Evolutionary conservation across 75 land plant species (phyloP).

Genomic region (Chamaecyparis obtusa): DNA sequence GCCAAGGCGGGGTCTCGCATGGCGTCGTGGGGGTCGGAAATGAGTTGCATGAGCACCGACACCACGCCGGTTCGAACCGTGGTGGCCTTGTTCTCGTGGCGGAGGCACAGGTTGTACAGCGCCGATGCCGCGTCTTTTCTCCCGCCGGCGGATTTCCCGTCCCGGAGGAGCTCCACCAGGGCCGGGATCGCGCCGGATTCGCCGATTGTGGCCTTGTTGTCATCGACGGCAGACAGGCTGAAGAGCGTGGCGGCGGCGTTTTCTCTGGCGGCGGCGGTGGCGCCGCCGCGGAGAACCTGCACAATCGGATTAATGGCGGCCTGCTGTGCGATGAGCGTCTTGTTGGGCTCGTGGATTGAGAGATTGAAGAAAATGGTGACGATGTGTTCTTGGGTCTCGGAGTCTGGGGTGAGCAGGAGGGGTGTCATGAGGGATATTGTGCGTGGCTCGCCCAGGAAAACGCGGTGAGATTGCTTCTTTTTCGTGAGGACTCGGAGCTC

Average conservation of each 20-base stretch:
- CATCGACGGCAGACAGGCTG: constrained; percentile 72
- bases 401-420: constrained; percentile 36
- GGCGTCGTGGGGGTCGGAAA: constrained; percentile 18
- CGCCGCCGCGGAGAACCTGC: constrained; percentile 52
- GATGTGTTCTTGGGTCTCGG: constrained; percentile 63
- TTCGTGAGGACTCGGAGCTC: constrained; percentile 74
- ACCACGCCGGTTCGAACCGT: constrained; percentile 77
- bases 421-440: constrained; percentile 41
- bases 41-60: constrained; percentile 33
- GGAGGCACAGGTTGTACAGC: constrained; percentile 67
- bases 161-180: constrained; percentile 53
- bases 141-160: constrained; percentile 47
- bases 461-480: constrained; percentile 52
- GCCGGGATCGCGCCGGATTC: constrained; percentile 60
- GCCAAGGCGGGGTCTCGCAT: constrained; percentile 76
- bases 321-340: constrained; percentile 53
- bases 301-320: constrained; percentile 67
- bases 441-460: constrained; percentile 65
- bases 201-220: constrained; percentile 73
- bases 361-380: constrained; percentile 74
- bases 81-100: constrained; percentile 70
- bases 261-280: constrained; percentile 54
- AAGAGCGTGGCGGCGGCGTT: constrained; percentile 93
- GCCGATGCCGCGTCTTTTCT: constrained; percentile 93
- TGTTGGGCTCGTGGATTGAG: constrained; percentile 78